Percentiles rank a stretch among this genome's conserved stretches.
These are phyloP conservation scores for Populus alba DNA, from an alignment of 345 rosid species.

Conservation along the genomic window DNA sequence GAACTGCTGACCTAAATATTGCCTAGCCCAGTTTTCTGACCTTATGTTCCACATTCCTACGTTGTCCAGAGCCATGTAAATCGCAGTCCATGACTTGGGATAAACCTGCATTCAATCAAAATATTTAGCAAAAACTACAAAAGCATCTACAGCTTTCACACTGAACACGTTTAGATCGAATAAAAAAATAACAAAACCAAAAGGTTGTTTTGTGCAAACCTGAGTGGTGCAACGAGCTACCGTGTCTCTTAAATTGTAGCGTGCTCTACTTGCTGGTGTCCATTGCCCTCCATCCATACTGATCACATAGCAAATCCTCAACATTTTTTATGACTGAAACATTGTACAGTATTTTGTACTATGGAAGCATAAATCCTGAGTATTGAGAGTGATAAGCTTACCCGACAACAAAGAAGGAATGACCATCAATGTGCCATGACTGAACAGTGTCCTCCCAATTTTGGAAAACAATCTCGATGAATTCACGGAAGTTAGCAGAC, in stretches of 20 bases:
- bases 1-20: constrained; percentile 64
- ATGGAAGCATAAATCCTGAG: background rate
- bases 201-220: constrained; percentile 25
- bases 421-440: constrained; percentile 89
- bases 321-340: no score
- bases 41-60: constrained; percentile 78
- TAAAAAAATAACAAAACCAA: no score
- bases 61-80: constrained; percentile 64
- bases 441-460: constrained; percentile 69
- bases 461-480: constrained; percentile 69
- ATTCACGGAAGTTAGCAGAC: constrained; percentile 64
- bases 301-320: constrained; percentile 3
- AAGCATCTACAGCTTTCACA: background rate
- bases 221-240: constrained; percentile 66
- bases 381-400: constrained; percentile 26
- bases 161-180: no score
- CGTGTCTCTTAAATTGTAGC: constrained; percentile 59
- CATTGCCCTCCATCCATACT: constrained; percentile 79
- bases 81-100: constrained; percentile 66
- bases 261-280: constrained; percentile 52
- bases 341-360: background rate
- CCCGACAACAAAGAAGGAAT: constrained; percentile 88
- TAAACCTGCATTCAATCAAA: constrained; percentile 43
- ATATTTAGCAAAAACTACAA: background rate
- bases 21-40: constrained; percentile 65